Percentiles rank a stretch among this genome's conserved stretches.
Evolutionary conservation across 768 basidiomycete genomes (phyloP).

Genomic region (Amanita thiersii): DNA sequence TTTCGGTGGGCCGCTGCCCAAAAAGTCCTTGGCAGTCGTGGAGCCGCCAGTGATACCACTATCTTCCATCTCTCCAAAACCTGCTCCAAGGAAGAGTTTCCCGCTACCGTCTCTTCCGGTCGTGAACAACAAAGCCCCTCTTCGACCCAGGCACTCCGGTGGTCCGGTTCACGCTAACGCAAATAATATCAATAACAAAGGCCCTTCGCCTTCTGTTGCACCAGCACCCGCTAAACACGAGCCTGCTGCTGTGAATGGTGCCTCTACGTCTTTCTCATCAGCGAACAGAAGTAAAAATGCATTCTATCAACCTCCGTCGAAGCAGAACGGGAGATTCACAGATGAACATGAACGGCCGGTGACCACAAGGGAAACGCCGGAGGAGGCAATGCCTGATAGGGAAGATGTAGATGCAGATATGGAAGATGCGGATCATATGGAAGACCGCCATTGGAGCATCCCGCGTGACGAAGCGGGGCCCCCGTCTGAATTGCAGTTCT

Average conservation of each 20-base stretch:
- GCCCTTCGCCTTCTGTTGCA: slow-evolving; percentile 19
- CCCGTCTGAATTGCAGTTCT: slow-evolving; percentile 12
- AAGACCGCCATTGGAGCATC: slow-evolving; percentile 12
- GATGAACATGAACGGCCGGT: too few relatives aligned
- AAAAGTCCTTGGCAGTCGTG: slow-evolving; percentile 13
- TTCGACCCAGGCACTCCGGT: slow-evolving; percentile 1
- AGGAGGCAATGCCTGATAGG: slow-evolving; percentile 14
- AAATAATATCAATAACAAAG: slow-evolving; percentile 14
- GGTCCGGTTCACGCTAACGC: slow-evolving; percentile 5
- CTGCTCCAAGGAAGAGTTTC: slow-evolving; percentile 23
- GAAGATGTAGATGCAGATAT: slow-evolving; percentile 13
- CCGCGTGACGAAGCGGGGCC: slow-evolving; percentile 13
- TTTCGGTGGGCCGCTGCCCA: slow-evolving; percentile 24
- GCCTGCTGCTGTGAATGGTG: slow-evolving; percentile 11
- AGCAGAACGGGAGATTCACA: slow-evolving; percentile 23
- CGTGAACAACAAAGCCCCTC: not conserved
- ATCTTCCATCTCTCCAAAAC: slow-evolving; percentile 9
- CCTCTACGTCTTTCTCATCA: slow-evolving; percentile 31
- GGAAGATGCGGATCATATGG: slow-evolving; percentile 13
- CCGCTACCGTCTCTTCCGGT: slow-evolving; percentile 1
- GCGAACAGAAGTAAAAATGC: slow-evolving; percentile 55
- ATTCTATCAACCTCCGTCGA: slow-evolving; percentile 50
- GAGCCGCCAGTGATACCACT: slow-evolving; percentile 17
- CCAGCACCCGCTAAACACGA: slow-evolving; percentile 21
- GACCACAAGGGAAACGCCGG: slow-evolving; percentile 24